Percentiles rank a stretch among this genome's conserved stretches.
Evolutionary conservation across 163 green algal species (phyloP).

Genomic region (Smithsoniella earleae): DNA sequence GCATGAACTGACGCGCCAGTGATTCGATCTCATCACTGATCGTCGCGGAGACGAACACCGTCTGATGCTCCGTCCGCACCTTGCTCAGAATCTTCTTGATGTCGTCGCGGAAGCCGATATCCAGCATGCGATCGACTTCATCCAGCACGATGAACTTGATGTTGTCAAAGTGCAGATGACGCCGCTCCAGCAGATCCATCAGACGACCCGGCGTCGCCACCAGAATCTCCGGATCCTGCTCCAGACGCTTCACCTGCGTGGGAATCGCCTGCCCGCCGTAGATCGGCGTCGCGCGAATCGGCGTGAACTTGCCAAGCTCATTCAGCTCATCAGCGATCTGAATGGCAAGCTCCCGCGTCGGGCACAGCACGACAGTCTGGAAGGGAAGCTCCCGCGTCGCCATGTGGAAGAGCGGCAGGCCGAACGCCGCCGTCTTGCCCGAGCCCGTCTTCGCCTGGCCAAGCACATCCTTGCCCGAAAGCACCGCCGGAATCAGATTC

Average conservation of each 20-base stretch:
- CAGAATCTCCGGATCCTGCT: constrained; percentile 91
- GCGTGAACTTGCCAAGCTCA: constrained; percentile 47
- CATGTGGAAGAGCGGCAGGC: constrained; percentile 91
- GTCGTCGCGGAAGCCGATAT: constrained; percentile 98
- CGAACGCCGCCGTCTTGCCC: constrained; percentile 90
- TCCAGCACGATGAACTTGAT: constrained; percentile 76
- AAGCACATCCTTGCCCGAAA: constrained; percentile 87
- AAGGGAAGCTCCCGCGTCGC: constrained; percentile 78
- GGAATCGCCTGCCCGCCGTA: constrained; percentile 86
- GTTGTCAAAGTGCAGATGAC: constrained; percentile 46
- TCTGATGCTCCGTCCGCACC: constrained; percentile 75
- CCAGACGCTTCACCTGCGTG: constrained; percentile 80
- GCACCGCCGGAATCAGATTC: constrained; percentile 93
- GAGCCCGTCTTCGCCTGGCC: constrained; percentile 83
- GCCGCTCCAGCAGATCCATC: constrained; percentile 83
- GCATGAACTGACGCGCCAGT: constrained; percentile 34
- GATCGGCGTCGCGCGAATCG: constrained; percentile 58
- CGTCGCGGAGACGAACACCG: constrained; percentile 93
- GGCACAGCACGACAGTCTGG: constrained; percentile 83
- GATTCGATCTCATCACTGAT: constrained; percentile 78
- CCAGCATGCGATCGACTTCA: constrained; percentile 96
- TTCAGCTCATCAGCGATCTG: constrained; percentile 82
- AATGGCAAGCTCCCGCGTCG: constrained; percentile 87
- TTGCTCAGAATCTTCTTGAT: constrained; percentile 78
- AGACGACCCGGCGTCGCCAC: constrained; percentile 88